Conservation (phyloP, 495 filamentous ascomycete species). For the Aspergillus panamensis region DNA sequence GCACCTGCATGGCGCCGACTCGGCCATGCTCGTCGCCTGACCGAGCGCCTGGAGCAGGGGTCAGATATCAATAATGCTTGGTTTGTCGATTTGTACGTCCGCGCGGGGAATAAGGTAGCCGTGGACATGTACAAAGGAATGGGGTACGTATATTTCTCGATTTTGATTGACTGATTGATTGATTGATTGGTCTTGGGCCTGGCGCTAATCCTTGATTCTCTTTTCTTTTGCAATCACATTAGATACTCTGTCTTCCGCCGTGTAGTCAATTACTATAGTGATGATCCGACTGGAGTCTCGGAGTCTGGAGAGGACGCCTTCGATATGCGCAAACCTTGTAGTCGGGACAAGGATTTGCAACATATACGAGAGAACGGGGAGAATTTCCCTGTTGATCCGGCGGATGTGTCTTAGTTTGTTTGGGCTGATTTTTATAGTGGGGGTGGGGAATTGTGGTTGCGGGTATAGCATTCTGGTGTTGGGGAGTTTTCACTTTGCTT, state of each 20-base stretch:
- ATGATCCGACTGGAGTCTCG: conserved; percentile 58
- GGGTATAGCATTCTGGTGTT: conserved; percentile 19
- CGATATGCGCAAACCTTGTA: conserved; percentile 93
- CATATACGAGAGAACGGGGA: conserved; percentile 83
- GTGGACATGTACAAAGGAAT: conserved; percentile 84
- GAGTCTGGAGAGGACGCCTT: conserved; percentile 77
- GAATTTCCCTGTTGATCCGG: conserved; percentile 71
- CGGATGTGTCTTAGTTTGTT: conserved; percentile 60
- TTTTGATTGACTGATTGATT: too few species aligned
- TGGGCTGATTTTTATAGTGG: too few species aligned
- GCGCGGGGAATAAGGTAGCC: conserved; percentile 81
- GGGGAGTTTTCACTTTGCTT: conserved; percentile 14
- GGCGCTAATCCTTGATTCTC: neutral
- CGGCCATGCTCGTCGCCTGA: conserved; percentile 78
- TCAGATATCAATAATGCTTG: conserved; percentile 80
- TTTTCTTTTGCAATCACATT: neutral
- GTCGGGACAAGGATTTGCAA: conserved; percentile 70
- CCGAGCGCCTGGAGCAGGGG: conserved; percentile 69
- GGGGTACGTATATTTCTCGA: conserved; percentile 55
- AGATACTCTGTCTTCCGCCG: conserved; percentile 77
- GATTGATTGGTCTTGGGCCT: neutral
- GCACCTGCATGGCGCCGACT: conserved; percentile 80
- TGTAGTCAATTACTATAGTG: conserved; percentile 88
- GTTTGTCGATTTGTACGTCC: conserved; percentile 94
- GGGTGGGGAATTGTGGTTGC: too few species aligned